Evolutionary conservation across 805 yeast genomes (phyloP).

Genomic region (Saccharomycopsis amapae): DNA sequence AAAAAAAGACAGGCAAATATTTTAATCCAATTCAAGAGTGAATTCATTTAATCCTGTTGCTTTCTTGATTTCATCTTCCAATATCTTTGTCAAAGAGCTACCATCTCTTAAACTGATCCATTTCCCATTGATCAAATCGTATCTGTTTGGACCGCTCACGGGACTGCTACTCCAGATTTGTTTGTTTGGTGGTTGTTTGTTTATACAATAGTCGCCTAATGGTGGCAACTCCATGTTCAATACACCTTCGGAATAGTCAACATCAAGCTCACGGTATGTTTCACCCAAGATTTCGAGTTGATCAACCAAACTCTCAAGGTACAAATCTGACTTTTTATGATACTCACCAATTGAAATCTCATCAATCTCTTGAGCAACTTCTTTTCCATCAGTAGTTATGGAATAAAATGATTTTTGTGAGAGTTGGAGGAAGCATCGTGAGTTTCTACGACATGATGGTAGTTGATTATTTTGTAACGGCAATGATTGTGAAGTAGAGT

Average conservation of each 20-base stretch:
- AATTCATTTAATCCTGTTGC: conserved; percentile 27
- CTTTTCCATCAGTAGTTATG: conserved; percentile 43
- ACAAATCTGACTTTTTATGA: conserved; percentile 55
- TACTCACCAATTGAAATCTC: conserved; percentile 46
- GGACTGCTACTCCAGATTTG: conserved; percentile 97
- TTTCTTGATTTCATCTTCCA: conserved; percentile 43
- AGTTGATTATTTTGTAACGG: too few species aligned
- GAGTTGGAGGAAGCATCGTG: too few species aligned
- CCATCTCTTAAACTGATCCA: conserved; percentile 81
- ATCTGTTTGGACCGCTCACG: conserved; percentile 81
- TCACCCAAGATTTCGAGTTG: conserved; percentile 66
- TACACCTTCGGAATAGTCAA: conserved; percentile 80
- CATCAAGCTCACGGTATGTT: conserved; percentile 52
- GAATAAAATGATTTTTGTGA: too few species aligned
- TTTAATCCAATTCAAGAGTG: conserved; percentile 1
- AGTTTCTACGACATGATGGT: too few species aligned
- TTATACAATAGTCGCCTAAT: conserved; percentile 81
- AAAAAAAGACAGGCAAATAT: too few species aligned
- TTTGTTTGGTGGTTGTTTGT: conserved; percentile 95
- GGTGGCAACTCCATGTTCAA: conserved; percentile 64
- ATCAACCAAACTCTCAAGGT: conserved; percentile 62
- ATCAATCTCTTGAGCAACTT: conserved; percentile 46
- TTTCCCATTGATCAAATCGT: conserved; percentile 61
- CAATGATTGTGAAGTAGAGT: too few species aligned
- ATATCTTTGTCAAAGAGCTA: conserved; percentile 37